A percentile compares a stretch with the other conserved stretches of the same genome.
Evolutionary conservation across 768 basidiomycete genomes (phyloP).

Genomic region (Tricholoma hemisulphureum): DNA sequence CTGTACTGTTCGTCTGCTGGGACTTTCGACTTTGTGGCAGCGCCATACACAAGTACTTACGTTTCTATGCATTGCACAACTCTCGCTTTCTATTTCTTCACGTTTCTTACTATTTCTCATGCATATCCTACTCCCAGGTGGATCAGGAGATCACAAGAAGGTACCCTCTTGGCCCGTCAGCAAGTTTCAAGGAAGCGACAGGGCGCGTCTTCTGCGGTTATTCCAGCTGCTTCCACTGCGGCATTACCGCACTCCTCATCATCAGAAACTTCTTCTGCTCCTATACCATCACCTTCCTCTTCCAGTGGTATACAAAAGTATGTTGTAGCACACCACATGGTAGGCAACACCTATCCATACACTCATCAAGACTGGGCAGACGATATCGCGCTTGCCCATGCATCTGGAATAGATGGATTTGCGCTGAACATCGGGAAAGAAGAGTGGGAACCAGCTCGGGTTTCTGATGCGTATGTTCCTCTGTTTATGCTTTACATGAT

Average conservation of each 20-base stretch:
- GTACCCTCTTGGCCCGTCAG: neutral
- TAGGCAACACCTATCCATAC: slow-evolving; percentile 70
- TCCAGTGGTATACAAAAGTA: slow-evolving; percentile 34
- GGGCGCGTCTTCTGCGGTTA: neutral
- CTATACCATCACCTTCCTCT: slow-evolving; percentile 12
- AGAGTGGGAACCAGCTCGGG: slow-evolving; percentile 58
- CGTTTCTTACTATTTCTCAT: slow-evolving; percentile 6
- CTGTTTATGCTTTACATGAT: neutral
- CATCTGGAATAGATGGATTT: slow-evolving; percentile 64
- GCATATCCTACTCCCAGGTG: slow-evolving; percentile 7
- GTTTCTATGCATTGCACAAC: slow-evolving; percentile 7
- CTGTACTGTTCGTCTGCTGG: neutral
- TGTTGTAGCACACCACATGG: slow-evolving; percentile 60
- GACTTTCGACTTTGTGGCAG: slow-evolving; percentile 7
- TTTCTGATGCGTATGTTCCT: slow-evolving; percentile 58
- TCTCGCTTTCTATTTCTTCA: slow-evolving; percentile 6
- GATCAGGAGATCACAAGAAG: neutral
- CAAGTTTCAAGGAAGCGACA: neutral
- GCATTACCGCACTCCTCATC: neutral
- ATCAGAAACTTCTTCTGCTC: neutral
- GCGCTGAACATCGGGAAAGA: slow-evolving; percentile 70
- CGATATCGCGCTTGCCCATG: slow-evolving; percentile 55
- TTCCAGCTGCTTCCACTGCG: neutral
- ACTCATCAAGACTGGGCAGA: slow-evolving; percentile 44
- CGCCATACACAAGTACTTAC: neutral